Conservation (phyloP, 2,329 filamentous ascomycete species). For the Venturia oleaginea region DNA sequence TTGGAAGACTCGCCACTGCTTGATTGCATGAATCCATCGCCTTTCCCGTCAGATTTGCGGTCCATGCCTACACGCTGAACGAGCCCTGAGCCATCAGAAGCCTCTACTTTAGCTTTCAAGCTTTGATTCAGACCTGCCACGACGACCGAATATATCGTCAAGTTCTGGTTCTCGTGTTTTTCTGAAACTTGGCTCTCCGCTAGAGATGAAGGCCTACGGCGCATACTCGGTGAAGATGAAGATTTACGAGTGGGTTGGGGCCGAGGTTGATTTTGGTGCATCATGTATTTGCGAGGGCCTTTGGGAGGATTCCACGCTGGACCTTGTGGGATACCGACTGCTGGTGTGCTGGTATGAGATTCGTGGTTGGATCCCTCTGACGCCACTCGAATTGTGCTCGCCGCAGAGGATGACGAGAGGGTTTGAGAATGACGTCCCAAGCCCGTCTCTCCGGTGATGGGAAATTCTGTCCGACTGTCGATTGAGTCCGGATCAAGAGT, state of each 20-base stretch:
- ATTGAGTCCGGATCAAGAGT: background rate
- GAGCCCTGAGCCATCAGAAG: background rate
- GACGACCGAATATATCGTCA: background rate
- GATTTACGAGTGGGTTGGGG: background rate
- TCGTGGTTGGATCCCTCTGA: background rate
- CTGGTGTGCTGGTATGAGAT: background rate
- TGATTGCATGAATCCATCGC: background rate
- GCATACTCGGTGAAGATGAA: background rate
- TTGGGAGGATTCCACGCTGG: slow-evolving; percentile 4
- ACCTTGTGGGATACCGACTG: background rate
- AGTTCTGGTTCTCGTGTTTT: background rate
- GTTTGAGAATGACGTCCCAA: background rate
- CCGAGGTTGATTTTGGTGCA: background rate
- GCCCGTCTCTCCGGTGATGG: background rate
- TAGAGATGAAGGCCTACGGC: background rate
- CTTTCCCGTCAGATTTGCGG: background rate
- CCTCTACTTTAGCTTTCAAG: background rate
- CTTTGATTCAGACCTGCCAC: background rate
- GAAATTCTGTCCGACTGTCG: background rate
- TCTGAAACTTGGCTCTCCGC: background rate
- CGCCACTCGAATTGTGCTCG: background rate
- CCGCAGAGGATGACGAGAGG: background rate
- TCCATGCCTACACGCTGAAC: background rate
- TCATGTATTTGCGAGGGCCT: background rate
- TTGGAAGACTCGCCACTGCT: background rate